Percentiles rank a stretch among this genome's conserved stretches.
Evolutionary conservation across 2,329 filamentous ascomycete species (phyloP).

Genomic region (Aspergillus novofumigatus): DNA sequence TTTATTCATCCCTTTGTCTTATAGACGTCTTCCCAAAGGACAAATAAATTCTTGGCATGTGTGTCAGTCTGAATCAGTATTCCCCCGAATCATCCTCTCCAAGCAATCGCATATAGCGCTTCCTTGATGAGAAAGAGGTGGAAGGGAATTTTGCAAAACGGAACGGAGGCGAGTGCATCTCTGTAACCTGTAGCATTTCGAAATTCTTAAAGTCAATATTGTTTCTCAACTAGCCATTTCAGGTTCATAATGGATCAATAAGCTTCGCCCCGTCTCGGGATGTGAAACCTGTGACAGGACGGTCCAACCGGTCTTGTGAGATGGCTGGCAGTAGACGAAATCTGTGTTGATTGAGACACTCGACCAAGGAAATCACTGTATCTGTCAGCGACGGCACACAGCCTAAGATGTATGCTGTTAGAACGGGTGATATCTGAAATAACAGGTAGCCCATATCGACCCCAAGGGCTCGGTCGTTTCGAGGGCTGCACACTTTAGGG

Average conservation of each 20-base stretch:
- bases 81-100: slow-evolving; percentile 27
- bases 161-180: slow-evolving; percentile 8
- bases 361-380: background rate
- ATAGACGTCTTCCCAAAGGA: background rate
- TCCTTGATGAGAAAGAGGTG: slow-evolving; percentile 35
- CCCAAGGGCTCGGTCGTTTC: background rate
- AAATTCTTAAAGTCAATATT: slow-evolving; percentile 14
- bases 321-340: background rate
- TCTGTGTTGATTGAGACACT: background rate
- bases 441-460: background rate
- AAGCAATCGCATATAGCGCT: slow-evolving; percentile 35
- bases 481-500: background rate
- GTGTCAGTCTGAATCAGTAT: background rate
- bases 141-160: slow-evolving; percentile 15
- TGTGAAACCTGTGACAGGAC: background rate
- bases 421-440: background rate
- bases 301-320: background rate
- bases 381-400: background rate
- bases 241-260: slow-evolving; percentile 3
- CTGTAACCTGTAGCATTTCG: slow-evolving; percentile 13
- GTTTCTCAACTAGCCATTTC: slow-evolving; percentile 5
- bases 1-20: background rate
- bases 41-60: background rate
- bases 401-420: background rate
- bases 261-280: background rate